These are phyloP conservation scores for Phytophthora pinifolia DNA, from an alignment of 352 stramenopile genomes.

Conservation along the genomic window DNA sequence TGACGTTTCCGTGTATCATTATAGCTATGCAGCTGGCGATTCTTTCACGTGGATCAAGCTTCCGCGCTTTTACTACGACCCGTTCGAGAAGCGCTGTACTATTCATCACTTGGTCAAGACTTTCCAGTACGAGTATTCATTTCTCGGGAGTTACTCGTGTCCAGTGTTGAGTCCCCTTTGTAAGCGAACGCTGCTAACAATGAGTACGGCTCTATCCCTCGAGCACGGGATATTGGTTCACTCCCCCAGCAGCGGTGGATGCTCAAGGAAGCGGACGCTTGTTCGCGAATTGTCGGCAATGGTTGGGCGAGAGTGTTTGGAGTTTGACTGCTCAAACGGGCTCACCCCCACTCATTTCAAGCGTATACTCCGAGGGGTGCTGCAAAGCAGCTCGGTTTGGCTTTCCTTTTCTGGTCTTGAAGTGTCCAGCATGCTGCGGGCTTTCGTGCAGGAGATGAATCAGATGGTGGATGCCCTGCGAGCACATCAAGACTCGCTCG, in stretches of 20 bases:
- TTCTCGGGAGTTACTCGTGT: conserved; percentile 42
- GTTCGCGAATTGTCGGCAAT: conserved; percentile 44
- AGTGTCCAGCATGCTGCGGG: conserved; percentile 26
- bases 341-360: conserved; percentile 41
- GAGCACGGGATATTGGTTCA: conserved; percentile 55
- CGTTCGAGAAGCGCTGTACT: conserved; percentile 52
- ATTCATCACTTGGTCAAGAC: conserved; percentile 63
- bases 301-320: conserved; percentile 43
- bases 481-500: conserved; percentile 31
- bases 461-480: conserved; percentile 49
- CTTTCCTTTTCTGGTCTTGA: conserved; percentile 45
- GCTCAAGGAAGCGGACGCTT: conserved; percentile 46
- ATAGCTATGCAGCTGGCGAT: conserved; percentile 44
- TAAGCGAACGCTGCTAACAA: conserved; percentile 51
- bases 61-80: conserved; percentile 62
- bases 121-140: conserved; percentile 67
- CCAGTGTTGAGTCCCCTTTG: conserved; percentile 61
- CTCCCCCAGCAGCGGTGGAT: conserved; percentile 18
- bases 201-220: conserved; percentile 57
- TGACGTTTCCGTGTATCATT: conserved; percentile 36
- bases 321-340: conserved; percentile 39
- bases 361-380: conserved; percentile 35
- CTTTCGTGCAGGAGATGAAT: conserved; percentile 48
- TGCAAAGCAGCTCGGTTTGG: conserved; percentile 49
- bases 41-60: conserved; percentile 68